Evolutionary conservation across 495 filamentous ascomycete species (phyloP), one percentile per base, ranked within the genome.

Genomic region (Terfezia claveryi): DNA sequence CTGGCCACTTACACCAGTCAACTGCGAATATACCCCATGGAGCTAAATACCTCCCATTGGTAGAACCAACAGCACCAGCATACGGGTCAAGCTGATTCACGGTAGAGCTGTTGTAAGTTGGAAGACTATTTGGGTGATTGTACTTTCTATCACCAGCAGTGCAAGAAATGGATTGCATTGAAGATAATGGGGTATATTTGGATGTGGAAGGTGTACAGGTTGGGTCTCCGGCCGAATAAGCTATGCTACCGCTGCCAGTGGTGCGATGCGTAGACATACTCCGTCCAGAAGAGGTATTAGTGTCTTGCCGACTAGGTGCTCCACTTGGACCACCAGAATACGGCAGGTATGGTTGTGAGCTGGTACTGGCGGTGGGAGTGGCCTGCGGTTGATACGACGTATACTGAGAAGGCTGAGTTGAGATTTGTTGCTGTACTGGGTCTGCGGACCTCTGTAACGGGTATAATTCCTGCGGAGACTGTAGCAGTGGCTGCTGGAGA

Each of bases 1-100:
- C 78, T n/a, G 81, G 76, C 92, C 92, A 99, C 69, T 96, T 96
- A 68, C 91, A 99, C 92, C 92, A 99, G 71, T 99, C 92, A 58
- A 92, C 84, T 9, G 92, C 88, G 68, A 94, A 96, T 41, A 92
- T 81, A 38, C 85, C 80, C 85, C 91, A 99, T 2, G 87, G 87
- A 7, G 88, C 88, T 59, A 95, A 71, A 68, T 96, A 96, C 61
- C 89, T 94, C 70, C 87, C 81, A 61, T 82, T 85, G 23, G 41
- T 20, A 46, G 41, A 46, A 20, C 41, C 41, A 46, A 46, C 41
- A 20, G 41, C 17, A 46, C 41, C 41, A 46, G 41, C 41, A 20
- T 46, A 46, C 12, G 41, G 41, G 41, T 46, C 41, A 20, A 46
- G 41, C 17, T 46, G 41, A 20, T 46, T 46, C 2, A 46, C 41